Base-by-base conservation (phyloP, 2,329 filamentous ascomycete genomes). In the Ceratocystiopsis brevicomis region DNA sequence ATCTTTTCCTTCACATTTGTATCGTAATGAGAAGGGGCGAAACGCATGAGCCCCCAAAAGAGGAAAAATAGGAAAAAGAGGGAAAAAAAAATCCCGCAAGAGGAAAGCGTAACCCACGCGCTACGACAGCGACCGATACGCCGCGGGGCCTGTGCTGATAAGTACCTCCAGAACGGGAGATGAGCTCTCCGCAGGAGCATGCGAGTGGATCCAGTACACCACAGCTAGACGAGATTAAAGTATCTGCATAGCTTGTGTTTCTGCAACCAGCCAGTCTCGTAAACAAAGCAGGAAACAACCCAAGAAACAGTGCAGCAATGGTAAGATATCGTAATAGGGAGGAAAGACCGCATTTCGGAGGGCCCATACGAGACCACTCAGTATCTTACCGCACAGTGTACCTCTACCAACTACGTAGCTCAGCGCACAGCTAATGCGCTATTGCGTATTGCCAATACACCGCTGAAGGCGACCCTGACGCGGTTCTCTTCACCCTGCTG, bases 151-250 rank as follows among this genome's bases (percentile, higher is more conserved):
- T 41, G 30, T 42, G 34, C 45, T 43, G 42, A 39, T 42, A 58
- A 48, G 57, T 57, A 58, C 54, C 52, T 53, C 45, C 41, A 45
- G 17, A 37, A 42, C 46, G 43, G 42, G 44, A 48, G 47, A 49
- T 51, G 47, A 53, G 49, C 40, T 48, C 45, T 41, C 46, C 41
- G 45, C 48, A 45, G 44, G 48, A 42, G 48, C 38, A 44, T 41
- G 40, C 41, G 42, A 45, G 51, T 50, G 52, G 51, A 44, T 32
- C 41, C 25, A 51, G 50, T 57, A 58, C 56, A 44, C 51, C 46
- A 40, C 40, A 41, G 45, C 48, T 48, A 48, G 50, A 49, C 49
- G 52, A 53, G 48, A 53, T 51, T 48, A 50, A 55, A 47, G 56
- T 55, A 52, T 47, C 53, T 52, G 10, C 25, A 30, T 30, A 30